These are phyloP conservation scores for Tetrahymena borealis DNA, from an alignment of 73 alveolate genomes.

Conservation along the genomic window DNA sequence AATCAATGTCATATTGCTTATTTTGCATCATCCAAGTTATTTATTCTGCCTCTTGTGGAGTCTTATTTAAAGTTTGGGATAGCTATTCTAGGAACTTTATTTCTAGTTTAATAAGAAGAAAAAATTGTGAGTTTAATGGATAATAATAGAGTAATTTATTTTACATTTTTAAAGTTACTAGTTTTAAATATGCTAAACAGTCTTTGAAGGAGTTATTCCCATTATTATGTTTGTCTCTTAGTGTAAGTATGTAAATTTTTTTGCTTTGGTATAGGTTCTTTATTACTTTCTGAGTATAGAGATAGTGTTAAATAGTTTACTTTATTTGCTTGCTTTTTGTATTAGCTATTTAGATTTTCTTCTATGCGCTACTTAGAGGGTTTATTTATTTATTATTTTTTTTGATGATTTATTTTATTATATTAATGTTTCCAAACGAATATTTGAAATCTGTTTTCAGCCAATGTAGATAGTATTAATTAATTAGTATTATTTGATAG, in stretches of 20 bases:
- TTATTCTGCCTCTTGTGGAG: not conserved
- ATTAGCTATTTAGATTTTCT: too few species aligned
- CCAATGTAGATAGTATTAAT: too few species aligned
- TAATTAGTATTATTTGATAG: too few species aligned
- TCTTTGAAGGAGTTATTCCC: not conserved
- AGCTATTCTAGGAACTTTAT: not conserved
- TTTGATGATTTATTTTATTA: too few species aligned
- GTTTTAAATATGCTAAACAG: not conserved
- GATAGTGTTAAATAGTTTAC: too few species aligned
- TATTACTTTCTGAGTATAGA: not conserved
- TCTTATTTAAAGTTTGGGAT: not conserved
- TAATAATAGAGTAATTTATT: not conserved
- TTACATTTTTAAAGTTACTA: not conserved
- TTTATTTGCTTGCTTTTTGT: too few species aligned
- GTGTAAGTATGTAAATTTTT: not conserved
- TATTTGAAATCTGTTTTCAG: too few species aligned
- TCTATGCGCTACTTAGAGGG: too few species aligned
- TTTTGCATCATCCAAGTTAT: not conserved
- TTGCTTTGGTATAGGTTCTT: not conserved
- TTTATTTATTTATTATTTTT: too few species aligned
- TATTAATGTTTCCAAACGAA: too few species aligned
- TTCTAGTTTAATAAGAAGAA: not conserved
- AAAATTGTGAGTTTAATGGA: not conserved
- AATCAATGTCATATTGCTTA: not conserved
- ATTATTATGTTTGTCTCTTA: not conserved